Conservation (phyloP, 2,329 filamentous ascomycete genomes). For the Sarocladium brachiariae region DNA sequence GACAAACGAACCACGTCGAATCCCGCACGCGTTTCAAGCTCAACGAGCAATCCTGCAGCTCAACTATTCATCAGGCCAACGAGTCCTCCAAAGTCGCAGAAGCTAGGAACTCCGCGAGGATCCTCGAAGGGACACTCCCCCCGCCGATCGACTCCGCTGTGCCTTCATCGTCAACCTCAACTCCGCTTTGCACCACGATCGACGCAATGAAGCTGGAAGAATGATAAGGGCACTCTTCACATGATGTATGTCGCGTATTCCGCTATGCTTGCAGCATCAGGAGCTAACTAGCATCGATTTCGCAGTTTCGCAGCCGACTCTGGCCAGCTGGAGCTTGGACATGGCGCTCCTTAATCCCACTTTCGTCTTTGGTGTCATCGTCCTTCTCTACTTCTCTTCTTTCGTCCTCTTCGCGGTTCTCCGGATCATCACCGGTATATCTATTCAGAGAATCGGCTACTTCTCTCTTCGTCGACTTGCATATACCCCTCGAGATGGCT, state of each 20-base stretch:
- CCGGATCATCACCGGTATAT: slow-evolving; percentile 86
- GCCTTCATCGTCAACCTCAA: neutral
- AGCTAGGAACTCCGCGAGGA: too few relatives aligned
- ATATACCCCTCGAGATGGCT: slow-evolving; percentile 81
- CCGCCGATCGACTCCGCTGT: neutral
- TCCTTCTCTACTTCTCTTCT: slow-evolving; percentile 82
- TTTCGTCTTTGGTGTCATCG: slow-evolving; percentile 77
- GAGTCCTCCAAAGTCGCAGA: neutral
- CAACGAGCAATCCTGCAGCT: neutral
- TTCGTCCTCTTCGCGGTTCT: slow-evolving; percentile 92
- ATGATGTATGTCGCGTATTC: neutral
- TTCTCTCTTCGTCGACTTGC: slow-evolving; percentile 85
- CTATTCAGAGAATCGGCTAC: slow-evolving; percentile 91
- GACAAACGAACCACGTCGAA: neutral
- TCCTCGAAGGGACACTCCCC: neutral
- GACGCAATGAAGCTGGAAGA: neutral
- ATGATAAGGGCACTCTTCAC: neutral
- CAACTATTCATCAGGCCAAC: neutral
- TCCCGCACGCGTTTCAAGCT: neutral
- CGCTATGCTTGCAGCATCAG: neutral
- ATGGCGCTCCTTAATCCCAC: slow-evolving; percentile 68
- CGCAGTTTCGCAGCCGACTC: neutral
- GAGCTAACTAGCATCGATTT: neutral
- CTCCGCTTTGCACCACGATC: neutral
- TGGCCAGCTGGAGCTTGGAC: slow-evolving; percentile 15